These are phyloP conservation scores for Cryptosporidium meleagridis DNA, from an alignment of 169 alveolate genomes.

Conservation along the genomic window DNA sequence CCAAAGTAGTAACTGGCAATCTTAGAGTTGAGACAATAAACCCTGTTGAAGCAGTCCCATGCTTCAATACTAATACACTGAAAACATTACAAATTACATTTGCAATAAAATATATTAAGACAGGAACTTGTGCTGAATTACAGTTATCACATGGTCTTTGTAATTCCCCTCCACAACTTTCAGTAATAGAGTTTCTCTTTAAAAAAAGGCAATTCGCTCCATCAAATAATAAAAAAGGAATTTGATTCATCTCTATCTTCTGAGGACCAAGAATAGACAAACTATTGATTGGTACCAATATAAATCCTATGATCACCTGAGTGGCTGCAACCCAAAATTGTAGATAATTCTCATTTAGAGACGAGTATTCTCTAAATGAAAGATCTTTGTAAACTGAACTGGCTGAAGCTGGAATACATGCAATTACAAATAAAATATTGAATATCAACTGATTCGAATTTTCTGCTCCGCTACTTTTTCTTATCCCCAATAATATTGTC, in stretches of 20 bases:
- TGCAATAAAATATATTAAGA: constrained; percentile 47
- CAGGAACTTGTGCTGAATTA: constrained; percentile 61
- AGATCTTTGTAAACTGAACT: constrained; percentile 77
- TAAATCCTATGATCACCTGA: constrained; percentile 77
- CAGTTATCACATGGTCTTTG: constrained; percentile 76
- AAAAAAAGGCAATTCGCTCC: constrained; percentile 73
- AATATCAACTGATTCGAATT: constrained; percentile 19
- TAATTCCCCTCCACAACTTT: constrained; percentile 46
- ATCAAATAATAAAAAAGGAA: constrained; percentile 16
- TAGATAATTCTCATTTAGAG: constrained; percentile 70
- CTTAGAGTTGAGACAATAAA: constrained; percentile 75
- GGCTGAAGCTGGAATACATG: constrained; percentile 73
- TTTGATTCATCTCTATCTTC: constrained; percentile 34
- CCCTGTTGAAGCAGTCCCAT: constrained; percentile 72
- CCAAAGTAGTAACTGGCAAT: constrained; percentile 75
- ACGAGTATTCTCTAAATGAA: constrained; percentile 73
- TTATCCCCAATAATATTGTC: constrained; percentile 48
- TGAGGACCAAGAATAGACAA: constrained; percentile 75
- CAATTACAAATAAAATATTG: constrained; percentile 36
- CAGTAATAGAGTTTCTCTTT: neutral
- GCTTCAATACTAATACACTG: constrained; percentile 67
- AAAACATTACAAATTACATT: constrained; percentile 72
- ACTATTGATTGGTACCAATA: constrained; percentile 75
- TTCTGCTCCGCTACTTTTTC: neutral
- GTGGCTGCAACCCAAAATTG: constrained; percentile 77